Evolutionary conservation across 352 stramenopile genomes (phyloP).

Genomic region (Plasmopara halstedii): DNA sequence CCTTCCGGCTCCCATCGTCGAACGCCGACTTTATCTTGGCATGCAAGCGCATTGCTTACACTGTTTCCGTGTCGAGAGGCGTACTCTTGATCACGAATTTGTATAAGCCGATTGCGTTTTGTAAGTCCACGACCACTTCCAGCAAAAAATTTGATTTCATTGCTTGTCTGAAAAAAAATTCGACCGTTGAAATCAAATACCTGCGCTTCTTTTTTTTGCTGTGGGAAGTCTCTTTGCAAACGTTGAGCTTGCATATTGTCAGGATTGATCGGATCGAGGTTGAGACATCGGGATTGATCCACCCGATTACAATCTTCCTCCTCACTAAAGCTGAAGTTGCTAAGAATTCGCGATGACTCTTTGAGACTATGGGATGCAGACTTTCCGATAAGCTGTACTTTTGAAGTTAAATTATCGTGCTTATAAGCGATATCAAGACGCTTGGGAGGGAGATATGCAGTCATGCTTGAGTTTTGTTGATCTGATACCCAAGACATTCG

Average conservation of each 20-base stretch:
- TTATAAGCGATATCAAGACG: slow-evolving; percentile 14
- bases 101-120: slow-evolving; percentile 57
- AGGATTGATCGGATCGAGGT: slow-evolving; percentile 70
- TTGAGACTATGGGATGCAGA: slow-evolving; percentile 2
- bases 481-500: slow-evolving; percentile 32
- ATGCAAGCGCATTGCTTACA: slow-evolving; percentile 19
- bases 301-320: slow-evolving; percentile 58
- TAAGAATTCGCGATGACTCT: slow-evolving; percentile 16
- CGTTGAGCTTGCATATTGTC: slow-evolving; percentile 46
- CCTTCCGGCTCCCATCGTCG: slow-evolving; percentile 18
- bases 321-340: slow-evolving; percentile 35
- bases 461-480: not conserved
- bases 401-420: slow-evolving; percentile 1
- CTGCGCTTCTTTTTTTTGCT: slow-evolving; percentile 31
- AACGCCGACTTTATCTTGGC: slow-evolving; percentile 15
- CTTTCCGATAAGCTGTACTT: slow-evolving; percentile 18
- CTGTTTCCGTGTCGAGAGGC: slow-evolving; percentile 39
- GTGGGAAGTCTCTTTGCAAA: slow-evolving; percentile 23
- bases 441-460: slow-evolving; percentile 19
- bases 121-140: slow-evolving; percentile 30
- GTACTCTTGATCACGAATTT: slow-evolving; percentile 44
- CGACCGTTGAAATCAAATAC: slow-evolving; percentile 21
- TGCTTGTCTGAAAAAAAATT: slow-evolving; percentile 20
- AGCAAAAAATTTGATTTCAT: slow-evolving; percentile 6
- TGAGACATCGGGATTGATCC: slow-evolving; percentile 22